phyloP scores from a whole-genome alignment of 345 rosid genomes.

The Orychophragmus violaceus region DNA sequence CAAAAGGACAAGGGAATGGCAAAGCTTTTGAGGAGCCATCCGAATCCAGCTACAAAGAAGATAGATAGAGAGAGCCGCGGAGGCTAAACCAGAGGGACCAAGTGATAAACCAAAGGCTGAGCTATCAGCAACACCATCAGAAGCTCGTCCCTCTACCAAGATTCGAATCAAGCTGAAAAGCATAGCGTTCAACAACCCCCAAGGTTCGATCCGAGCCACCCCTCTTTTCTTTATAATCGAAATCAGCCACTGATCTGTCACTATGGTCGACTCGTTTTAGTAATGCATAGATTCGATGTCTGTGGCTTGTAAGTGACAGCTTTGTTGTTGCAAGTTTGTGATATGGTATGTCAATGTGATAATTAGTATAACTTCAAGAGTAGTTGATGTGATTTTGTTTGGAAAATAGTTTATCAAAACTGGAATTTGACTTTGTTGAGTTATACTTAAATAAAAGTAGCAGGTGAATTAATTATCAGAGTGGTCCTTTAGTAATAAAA shows the following conservation, averaged over 20 bases:
- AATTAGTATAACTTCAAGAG: background rate
- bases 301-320: background rate
- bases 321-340: background rate
- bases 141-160: slow-evolving; percentile 50
- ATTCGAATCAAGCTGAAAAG: slow-evolving; percentile 68
- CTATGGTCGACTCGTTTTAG: background rate
- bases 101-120: slow-evolving; percentile 40
- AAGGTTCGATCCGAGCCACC: background rate
- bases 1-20: slow-evolving; percentile 71
- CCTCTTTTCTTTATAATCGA: background rate
- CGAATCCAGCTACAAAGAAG: slow-evolving; percentile 29
- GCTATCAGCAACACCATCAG: slow-evolving; percentile 37
- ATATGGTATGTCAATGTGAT: slow-evolving; percentile 4
- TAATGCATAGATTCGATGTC: slow-evolving; percentile 3
- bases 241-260: background rate
- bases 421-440: background rate
- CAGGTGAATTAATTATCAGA: background rate
- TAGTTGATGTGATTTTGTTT: background rate
- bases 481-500: background rate
- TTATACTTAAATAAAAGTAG: background rate
- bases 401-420: background rate
- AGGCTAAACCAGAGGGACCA: slow-evolving; percentile 40
- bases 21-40: slow-evolving; percentile 42
- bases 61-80: slow-evolving; percentile 23
- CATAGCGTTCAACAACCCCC: slow-evolving; percentile 42